These are phyloP conservation scores for Penicillium atrosanguineum DNA, from an alignment of 495 filamentous ascomycete species.

Conservation along the genomic window DNA sequence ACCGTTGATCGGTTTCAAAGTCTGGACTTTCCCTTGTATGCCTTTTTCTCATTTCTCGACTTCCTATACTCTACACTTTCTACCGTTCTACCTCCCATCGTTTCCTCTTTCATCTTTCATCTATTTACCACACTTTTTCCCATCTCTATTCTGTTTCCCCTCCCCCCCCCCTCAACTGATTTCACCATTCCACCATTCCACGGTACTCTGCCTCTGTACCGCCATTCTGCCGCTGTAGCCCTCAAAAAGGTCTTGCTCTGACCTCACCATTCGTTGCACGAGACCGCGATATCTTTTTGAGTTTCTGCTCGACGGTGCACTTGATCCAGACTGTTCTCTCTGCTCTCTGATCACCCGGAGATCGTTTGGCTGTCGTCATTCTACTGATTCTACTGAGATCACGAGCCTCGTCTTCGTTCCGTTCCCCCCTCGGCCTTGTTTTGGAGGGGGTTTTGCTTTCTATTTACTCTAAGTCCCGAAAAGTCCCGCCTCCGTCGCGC, in stretches of 20 bases:
- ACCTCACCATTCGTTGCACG: slow-evolving; percentile 28
- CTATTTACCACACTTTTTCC: slow-evolving; percentile 1
- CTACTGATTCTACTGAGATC: slow-evolving; percentile 7
- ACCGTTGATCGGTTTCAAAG: neutral
- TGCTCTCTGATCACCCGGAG: slow-evolving; percentile 4
- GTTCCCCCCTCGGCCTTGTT: slow-evolving; percentile 3
- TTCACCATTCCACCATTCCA: slow-evolving; percentile 7
- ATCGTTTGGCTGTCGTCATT: slow-evolving; percentile 14
- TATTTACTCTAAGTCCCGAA: slow-evolving; percentile 6
- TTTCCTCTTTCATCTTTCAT: neutral
- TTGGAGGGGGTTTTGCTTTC: slow-evolving; percentile 1
- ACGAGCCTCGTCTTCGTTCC: slow-evolving; percentile 5
- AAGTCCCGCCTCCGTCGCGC: slow-evolving; percentile 32
- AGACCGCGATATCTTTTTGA: slow-evolving; percentile 15
- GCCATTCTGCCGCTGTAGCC: slow-evolving; percentile 12
- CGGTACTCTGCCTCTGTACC: slow-evolving; percentile 16
- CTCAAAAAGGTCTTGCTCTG: slow-evolving; percentile 10
- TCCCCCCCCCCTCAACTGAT: neutral
- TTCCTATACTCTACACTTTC: slow-evolving; percentile 7
- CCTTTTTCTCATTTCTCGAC: slow-evolving; percentile 2
- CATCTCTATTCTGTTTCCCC: neutral
- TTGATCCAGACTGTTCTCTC: slow-evolving; percentile 5
- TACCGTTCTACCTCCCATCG: slow-evolving; percentile 2
- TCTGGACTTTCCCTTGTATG: slow-evolving; percentile 2
- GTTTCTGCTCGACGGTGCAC: slow-evolving; percentile 13